Base-by-base conservation (phyloP, 148 eudicot species). In the Agrostemma githago region DNA sequence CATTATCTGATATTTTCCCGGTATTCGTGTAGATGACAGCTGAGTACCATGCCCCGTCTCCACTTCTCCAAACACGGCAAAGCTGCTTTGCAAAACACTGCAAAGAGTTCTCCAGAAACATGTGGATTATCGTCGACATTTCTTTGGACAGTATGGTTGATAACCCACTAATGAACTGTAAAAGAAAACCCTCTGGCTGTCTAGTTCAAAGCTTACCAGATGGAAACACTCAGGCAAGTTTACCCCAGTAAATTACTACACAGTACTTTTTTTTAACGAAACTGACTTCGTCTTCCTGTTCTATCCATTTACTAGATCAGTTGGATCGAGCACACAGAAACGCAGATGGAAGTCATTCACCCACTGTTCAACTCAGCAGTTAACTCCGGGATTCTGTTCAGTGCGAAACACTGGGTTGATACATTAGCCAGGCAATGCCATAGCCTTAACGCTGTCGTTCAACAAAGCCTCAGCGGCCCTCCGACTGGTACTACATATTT, bases 171-270 rank as follows among this genome's bases (percentile, higher is more conserved):
- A 58, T 73, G 54, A 80, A 61, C 71, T 81, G 69, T 70, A 70
- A 71, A 57, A 84, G 87, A 60, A 83, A 79, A 63, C 86, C 94
- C 44, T 89, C 94, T n/a, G 94, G 94, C 1, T 88, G 89, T 76
- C 51, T 89, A 21, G 79, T 89, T 62, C 84, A 87, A 82, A 84
- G 79, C 54, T 73, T 83, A 56, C 72, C 64, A 44, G 74, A 84
- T 75, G 87, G 89, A 64, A 72, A 74, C 74, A 81, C 86, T 67
- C 73, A 80, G 77, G 83, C 59, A 56, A 72, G 10, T 21, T 51
- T 51, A 16, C 46, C 42, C 15, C 17, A 14, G 3, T 2, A 62
- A 62, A 26, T 26, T 26, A 8, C n/a, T n/a, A n/a, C n/a, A n/a
- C n/a, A n/a, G n/a, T n/a, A n/a, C n/a, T n/a, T n/a, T n/a, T n/a